phyloP scores from a whole-genome alignment of 306 rosid genomes.

The Trifolium repens region DNA sequence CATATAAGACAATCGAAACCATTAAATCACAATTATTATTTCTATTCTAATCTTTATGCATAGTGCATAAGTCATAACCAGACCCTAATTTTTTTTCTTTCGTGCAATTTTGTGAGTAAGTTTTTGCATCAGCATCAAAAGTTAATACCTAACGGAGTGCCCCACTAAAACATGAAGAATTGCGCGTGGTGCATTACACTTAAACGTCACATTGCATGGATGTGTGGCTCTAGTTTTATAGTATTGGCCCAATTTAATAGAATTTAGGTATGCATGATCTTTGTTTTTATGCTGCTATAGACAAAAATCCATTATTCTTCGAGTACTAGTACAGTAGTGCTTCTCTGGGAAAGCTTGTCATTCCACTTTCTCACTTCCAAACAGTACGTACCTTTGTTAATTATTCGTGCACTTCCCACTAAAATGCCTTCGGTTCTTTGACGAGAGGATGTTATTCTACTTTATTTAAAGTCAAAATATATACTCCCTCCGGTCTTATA shows the following conservation, averaged over 20 bases:
- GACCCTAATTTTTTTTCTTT: no score
- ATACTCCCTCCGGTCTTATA: no score
- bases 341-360: conserved; percentile 35
- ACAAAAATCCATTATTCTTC: not conserved
- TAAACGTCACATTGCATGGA: conserved; percentile 32
- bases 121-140: not conserved
- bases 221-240: conserved; percentile 13
- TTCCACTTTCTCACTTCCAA: conserved; percentile 31
- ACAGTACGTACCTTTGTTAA: not conserved
- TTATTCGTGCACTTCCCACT: not conserved
- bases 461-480: not conserved
- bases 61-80: no score
- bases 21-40: no score
- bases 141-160: not conserved
- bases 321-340: not conserved
- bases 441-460: not conserved
- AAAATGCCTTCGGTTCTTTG: not conserved
- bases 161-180: not conserved
- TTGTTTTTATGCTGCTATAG: not conserved
- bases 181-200: conserved; percentile 15
- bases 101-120: no score
- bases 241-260: not conserved
- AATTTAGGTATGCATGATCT: conserved; percentile 1
- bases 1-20: no score
- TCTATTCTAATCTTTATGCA: no score